Evolutionary conservation across 2,329 filamentous ascomycete species (phyloP), one percentile per base, ranked within the genome.

Genomic region (Penicillium oxalicum): DNA sequence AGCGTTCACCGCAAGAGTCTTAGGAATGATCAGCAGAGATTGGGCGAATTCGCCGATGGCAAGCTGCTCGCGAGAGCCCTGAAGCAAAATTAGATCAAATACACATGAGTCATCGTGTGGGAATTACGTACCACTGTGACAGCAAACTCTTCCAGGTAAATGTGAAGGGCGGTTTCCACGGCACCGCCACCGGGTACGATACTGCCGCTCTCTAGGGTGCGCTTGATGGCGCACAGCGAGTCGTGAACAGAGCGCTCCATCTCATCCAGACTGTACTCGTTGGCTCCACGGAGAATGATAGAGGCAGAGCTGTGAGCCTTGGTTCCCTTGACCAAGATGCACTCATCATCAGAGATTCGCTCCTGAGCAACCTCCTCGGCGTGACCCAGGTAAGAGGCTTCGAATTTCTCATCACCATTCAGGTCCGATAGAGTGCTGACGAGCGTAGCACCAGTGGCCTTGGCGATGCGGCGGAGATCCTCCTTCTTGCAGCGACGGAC

Each of bases 171-270:
- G n/a, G 93, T 97, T 77, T 98, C 93, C 24, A 96, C 91, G 38
- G 93, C 93, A 66, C 91, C 93, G 58, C 93, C 93, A 58, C 93
- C 93, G 12, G 93, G 93, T 35, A 98, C 93, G 58, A 98, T 94
- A 73, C 88, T 91, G 63, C 93, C 93, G 65, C 89, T 95, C 76
- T 98, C 93, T 6, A 98, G 79, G 3, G 93, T 96, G 61, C 93
- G 84, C 83, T 98, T 98, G 56, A 98, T 91, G 40, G 93, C 93
- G 59, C 88, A 96, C 40, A 98, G 79, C 11, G 91, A 95, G 73
- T 98, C 93, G 75, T 98, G 93, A 13, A 98, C 84, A 1, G 93
- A 97, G 57, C 93, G 87, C 79, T 98, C 93, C 91, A 97, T 98
- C 79, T 98, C 93, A 65, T 98, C 93, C 28, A 98, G 82, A 52